A percentile compares a stretch with the other conserved stretches of the same genome.
These are phyloP conservation scores for Acmispon strigosus DNA, from an alignment of 306 rosid genomes.

Conservation along the genomic window DNA sequence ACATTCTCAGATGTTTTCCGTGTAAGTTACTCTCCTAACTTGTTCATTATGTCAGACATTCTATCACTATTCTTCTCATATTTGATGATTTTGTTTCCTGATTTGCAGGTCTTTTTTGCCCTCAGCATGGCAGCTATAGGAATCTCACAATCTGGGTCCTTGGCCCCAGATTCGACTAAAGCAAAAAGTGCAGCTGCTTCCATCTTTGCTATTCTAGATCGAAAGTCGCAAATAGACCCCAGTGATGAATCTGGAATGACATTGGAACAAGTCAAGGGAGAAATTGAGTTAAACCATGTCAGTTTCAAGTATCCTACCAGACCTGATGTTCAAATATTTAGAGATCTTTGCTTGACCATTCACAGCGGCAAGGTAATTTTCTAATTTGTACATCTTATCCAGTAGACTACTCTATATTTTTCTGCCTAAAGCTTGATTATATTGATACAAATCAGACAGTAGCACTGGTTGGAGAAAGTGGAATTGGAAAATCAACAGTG, in stretches of 20 bases:
- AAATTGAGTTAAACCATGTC: slow-evolving; percentile 48
- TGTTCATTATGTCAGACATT: neutral
- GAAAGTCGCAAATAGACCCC: slow-evolving; percentile 51
- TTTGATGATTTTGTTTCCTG: neutral
- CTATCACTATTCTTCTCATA: neutral
- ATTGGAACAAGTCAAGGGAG: slow-evolving; percentile 50
- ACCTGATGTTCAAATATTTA: slow-evolving; percentile 50
- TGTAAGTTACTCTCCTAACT: slow-evolving; percentile 28
- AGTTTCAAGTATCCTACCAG: slow-evolving; percentile 71
- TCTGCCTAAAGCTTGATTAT: neutral
- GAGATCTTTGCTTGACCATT: slow-evolving; percentile 56
- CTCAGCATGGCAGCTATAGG: slow-evolving; percentile 51
- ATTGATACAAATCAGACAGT: slow-evolving; percentile 36
- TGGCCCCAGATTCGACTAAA: slow-evolving; percentile 46
- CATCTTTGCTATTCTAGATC: slow-evolving; percentile 59
- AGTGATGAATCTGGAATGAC: slow-evolving; percentile 44
- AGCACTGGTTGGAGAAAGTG: slow-evolving; percentile 71
- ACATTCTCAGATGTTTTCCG: slow-evolving; percentile 47
- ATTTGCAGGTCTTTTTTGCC: slow-evolving; percentile 58
- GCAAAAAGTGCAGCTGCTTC: slow-evolving; percentile 60
- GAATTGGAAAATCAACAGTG: slow-evolving; percentile 66
- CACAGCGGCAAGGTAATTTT: slow-evolving; percentile 57
- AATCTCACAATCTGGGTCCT: slow-evolving; percentile 48
- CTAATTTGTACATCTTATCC: neutral
- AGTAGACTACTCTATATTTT: neutral